A percentile compares a stretch with the other conserved stretches of the same genome.
Evolutionary conservation across 2,329 filamentous ascomycete species (phyloP).

Genomic region (Colletotrichum tamarilloi): DNA sequence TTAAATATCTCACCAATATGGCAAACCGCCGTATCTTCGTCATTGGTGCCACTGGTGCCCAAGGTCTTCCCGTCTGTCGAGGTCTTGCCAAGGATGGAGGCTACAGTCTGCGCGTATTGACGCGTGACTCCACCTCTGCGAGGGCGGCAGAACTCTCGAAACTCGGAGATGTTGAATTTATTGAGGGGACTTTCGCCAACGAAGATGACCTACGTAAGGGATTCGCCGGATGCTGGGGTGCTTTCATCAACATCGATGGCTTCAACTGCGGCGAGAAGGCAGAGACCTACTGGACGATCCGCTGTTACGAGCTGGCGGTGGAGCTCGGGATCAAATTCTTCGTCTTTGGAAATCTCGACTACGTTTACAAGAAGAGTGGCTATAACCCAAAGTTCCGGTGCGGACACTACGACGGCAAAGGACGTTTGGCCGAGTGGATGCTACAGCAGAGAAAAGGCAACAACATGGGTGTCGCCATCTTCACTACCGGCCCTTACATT

Average conservation of each 20-base stretch:
- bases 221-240: slow-evolving; percentile 57
- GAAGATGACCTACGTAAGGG: slow-evolving; percentile 56
- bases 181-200: slow-evolving; percentile 59
- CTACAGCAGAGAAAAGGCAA: slow-evolving; percentile 49
- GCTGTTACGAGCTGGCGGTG: slow-evolving; percentile 53
- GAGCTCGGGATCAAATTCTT: slow-evolving; percentile 56
- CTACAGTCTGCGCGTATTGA: slow-evolving; percentile 60
- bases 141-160: slow-evolving; percentile 54
- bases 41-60: slow-evolving; percentile 63
- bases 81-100: slow-evolving; percentile 52
- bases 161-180: slow-evolving; percentile 55
- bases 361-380: slow-evolving; percentile 57
- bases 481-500: slow-evolving; percentile 59
- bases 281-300: slow-evolving; percentile 60
- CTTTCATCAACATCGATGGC: slow-evolving; percentile 65
- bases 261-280: slow-evolving; percentile 64
- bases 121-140: slow-evolving; percentile 53
- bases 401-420: slow-evolving; percentile 62
- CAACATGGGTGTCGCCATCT: slow-evolving; percentile 40
- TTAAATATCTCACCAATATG: not conserved
- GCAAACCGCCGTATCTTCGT: slow-evolving; percentile 45
- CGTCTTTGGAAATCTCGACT: slow-evolving; percentile 62
- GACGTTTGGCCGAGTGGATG: slow-evolving; percentile 57
- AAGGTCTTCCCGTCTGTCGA: slow-evolving; percentile 59
- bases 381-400: slow-evolving; percentile 56